Conservation (phyloP, 108 stramenopile genomes). For the Schizochytrium sp. region DNA sequence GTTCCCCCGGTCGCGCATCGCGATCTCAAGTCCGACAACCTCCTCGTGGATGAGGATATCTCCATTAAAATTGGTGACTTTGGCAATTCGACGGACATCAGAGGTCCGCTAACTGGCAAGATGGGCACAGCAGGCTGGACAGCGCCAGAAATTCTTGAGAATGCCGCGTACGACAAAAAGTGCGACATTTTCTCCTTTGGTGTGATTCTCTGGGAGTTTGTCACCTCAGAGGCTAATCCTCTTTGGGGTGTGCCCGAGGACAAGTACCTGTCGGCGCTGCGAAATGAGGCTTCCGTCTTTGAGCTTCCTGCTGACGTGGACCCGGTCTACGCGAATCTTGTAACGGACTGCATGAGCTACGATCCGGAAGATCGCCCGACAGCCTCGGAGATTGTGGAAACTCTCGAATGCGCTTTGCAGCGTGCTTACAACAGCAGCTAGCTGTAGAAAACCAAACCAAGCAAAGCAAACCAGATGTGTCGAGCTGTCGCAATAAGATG, state of each 20-base stretch:
- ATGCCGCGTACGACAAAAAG: background rate
- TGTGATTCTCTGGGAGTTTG: background rate
- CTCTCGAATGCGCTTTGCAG: background rate
- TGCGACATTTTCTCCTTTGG: background rate
- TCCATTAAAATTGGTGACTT: constrained; percentile 39
- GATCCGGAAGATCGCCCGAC: background rate
- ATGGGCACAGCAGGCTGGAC: background rate
- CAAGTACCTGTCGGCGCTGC: background rate
- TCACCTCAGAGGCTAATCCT: background rate
- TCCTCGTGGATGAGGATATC: constrained; percentile 66
- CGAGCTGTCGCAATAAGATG: no score
- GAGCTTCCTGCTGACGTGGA: background rate
- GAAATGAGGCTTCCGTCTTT: background rate
- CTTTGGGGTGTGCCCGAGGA: background rate
- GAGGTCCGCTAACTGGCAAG: background rate
- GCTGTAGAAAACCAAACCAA: no score
- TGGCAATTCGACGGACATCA: background rate
- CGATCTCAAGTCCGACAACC: constrained; percentile 94
- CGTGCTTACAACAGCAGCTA: no score
- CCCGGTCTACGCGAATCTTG: background rate
- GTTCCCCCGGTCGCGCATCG: constrained; percentile 91
- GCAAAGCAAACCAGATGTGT: no score
- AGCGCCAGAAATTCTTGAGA: background rate
- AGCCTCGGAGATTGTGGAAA: background rate
- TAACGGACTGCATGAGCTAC: background rate